These are phyloP conservation scores for Neonectria sp. DNA, from an alignment of 2,329 filamentous ascomycete species.

Conservation along the genomic window DNA sequence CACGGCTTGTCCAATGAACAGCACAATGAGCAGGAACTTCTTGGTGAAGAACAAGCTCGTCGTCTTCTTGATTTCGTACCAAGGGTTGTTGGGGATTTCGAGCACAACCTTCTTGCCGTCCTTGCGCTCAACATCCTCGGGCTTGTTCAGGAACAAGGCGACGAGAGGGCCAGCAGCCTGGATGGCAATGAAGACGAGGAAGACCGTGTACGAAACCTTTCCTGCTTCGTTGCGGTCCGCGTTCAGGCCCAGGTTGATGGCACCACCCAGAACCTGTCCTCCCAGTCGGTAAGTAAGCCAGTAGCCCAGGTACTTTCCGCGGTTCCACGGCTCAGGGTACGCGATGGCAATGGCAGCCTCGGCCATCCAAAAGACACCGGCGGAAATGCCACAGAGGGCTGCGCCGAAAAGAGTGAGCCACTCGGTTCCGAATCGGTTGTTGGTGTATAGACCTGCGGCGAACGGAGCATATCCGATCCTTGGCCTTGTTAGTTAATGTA, in stretches of 20 bases:
- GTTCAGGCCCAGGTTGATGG: conserved; percentile 80
- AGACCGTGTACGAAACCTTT: conserved; percentile 78
- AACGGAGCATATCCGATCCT: conserved; percentile 79
- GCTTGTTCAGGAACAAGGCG: conserved; percentile 73
- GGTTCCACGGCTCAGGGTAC: conserved; percentile 80
- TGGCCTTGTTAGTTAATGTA: conserved; percentile 3
- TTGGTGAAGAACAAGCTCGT: conserved; percentile 71
- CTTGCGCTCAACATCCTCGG: conserved; percentile 73
- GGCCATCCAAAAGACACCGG: conserved; percentile 83
- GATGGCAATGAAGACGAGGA: conserved; percentile 78
- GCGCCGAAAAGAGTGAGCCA: conserved; percentile 80
- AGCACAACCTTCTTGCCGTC: conserved; percentile 76
- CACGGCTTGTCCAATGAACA: conserved; percentile 79
- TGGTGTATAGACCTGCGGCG: conserved; percentile 79
- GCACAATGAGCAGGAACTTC: conserved; percentile 75
- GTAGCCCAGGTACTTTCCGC: conserved; percentile 75
- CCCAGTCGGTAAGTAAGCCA: conserved; percentile 74
- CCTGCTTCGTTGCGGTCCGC: conserved; percentile 69
- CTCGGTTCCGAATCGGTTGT: conserved; percentile 78
- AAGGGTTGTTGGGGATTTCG: conserved; percentile 68
- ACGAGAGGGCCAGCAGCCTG: conserved; percentile 77
- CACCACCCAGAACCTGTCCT: conserved; percentile 80
- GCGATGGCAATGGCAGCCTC: conserved; percentile 81
- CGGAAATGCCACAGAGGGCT: conserved; percentile 78
- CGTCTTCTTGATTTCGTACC: conserved; percentile 73